Evolutionary conservation across 768 basidiomycete species (phyloP).

Genomic region (Termitomyces sp.): DNA sequence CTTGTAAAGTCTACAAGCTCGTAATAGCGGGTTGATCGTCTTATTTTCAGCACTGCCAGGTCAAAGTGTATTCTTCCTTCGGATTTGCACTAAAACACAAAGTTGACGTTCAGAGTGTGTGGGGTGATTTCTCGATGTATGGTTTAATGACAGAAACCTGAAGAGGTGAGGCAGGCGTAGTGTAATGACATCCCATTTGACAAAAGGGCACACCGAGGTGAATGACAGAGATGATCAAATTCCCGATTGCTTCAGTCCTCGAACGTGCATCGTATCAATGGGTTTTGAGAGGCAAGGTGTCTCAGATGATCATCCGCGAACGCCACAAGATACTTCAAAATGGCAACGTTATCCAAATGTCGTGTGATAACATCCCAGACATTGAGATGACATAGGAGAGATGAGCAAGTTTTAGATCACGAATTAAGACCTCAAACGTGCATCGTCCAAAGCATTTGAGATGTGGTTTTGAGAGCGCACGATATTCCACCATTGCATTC

Average conservation of each 20-base stretch:
- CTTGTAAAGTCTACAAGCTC: background rate
- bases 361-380: background rate
- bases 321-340: too few species aligned
- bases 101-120: conserved; percentile 6
- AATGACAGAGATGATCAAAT: background rate
- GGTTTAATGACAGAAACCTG: conserved; percentile 6
- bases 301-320: too few species aligned
- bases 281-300: too few species aligned
- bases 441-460: background rate
- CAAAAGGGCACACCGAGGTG: background rate
- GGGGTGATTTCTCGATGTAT: conserved; percentile 12
- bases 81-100: conserved; percentile 10
- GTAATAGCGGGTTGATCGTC: background rate
- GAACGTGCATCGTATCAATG: background rate
- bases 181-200: background rate
- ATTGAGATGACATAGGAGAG: background rate
- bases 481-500: background rate
- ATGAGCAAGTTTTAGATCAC: background rate
- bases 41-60: background rate
- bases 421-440: background rate
- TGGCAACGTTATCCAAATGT: too few species aligned
- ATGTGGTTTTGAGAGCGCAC: background rate
- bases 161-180: background rate
- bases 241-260: background rate
- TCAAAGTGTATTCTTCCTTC: conserved; percentile 8